phyloP scores from a whole-genome alignment of 1,284 basidiomycete species.

The Papiliotrema flavescens region DNA sequence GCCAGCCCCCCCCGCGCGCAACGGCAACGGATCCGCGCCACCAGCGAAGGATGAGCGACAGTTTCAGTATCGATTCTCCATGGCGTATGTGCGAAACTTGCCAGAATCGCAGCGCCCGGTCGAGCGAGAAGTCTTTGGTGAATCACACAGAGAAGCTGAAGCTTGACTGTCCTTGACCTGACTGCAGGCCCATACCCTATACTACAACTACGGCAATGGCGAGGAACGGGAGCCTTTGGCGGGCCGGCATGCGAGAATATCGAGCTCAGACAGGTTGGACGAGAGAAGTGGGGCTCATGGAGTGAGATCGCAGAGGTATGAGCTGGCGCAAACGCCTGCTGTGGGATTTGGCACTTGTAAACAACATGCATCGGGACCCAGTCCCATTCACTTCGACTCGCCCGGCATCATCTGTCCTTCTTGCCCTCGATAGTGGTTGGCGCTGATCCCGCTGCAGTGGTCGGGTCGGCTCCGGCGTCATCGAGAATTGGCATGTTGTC shows the following conservation, averaged over 20 bases:
- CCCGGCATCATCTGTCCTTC: constrained; percentile 22
- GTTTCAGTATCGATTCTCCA: constrained; percentile 50
- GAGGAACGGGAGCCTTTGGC: constrained; percentile 46
- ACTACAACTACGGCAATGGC: constrained; percentile 39
- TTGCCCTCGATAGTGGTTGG: constrained; percentile 17
- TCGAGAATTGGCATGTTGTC: constrained; percentile 36
- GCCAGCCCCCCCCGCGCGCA: constrained; percentile 20
- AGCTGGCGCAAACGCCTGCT: background rate
- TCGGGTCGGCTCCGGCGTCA: background rate
- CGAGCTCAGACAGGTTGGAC: constrained; percentile 35
- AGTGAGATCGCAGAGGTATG: constrained; percentile 23
- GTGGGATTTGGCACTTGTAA: no score
- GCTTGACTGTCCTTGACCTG: background rate
- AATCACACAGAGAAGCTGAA: constrained; percentile 6
- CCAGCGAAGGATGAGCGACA: constrained; percentile 27
- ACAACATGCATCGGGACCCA: no score
- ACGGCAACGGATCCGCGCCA: constrained; percentile 3
- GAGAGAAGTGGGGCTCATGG: constrained; percentile 42
- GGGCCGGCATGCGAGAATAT: constrained; percentile 47
- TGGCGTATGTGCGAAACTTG: constrained; percentile 41
- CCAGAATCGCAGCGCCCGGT: constrained; percentile 46
- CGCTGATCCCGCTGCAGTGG: background rate
- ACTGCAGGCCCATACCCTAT: constrained; percentile 44
- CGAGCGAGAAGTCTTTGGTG: constrained; percentile 49
- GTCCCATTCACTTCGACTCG: background rate